Base-by-base conservation (phyloP, 306 rosid species). In the Cicer bijugum region DNA sequence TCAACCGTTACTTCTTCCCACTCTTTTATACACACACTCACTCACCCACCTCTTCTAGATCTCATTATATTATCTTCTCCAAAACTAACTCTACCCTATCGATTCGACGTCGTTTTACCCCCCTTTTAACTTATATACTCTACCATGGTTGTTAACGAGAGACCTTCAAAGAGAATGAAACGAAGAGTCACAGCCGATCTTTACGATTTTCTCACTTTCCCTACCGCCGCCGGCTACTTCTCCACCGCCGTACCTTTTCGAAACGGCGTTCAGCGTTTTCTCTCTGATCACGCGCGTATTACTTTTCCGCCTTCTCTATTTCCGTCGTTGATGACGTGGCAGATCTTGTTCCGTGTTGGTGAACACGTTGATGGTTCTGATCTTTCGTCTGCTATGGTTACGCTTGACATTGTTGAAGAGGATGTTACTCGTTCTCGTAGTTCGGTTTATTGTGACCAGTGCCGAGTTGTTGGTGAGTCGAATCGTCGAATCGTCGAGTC, bases 381-480 rank as follows among this genome's bases (percentile, higher is more conserved):
- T 76, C 86, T 83, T 11, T 77, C 73, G 1, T 72, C 90, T 12
- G 20, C 82, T 8, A 52, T 77, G 37, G 92, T 91, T 4, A 72
- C 84, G 7, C 86, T 94, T 19, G 92, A 94, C 79, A 79, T 94
- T 37, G 91, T 94, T 6, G 99, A 94, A 69, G 99, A 94, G 48
- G 99, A 94, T n/a, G 97, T 94, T 1, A 78, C 96, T 72, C 80
- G 88, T 78, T 94, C 97, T n/a, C 82, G 95, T 0, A 1, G 63
- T 69, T 87, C 91, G 2, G 81, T 85, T 23, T 91, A 91, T 67
- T 94, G 98, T 66, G 98, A 91, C 38, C 97, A 93, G 85, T 93
- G 98, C 89, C 89, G 98, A 66, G 98, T 93, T 55, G 97, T 93
- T 65, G 98, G 98, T 91, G 91, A 91, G 96, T 89, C 51, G 72